Evolutionary conservation across 495 filamentous ascomycete species (phyloP), one percentile per base, ranked within the genome.

Genomic region (Penicillium herquei): DNA sequence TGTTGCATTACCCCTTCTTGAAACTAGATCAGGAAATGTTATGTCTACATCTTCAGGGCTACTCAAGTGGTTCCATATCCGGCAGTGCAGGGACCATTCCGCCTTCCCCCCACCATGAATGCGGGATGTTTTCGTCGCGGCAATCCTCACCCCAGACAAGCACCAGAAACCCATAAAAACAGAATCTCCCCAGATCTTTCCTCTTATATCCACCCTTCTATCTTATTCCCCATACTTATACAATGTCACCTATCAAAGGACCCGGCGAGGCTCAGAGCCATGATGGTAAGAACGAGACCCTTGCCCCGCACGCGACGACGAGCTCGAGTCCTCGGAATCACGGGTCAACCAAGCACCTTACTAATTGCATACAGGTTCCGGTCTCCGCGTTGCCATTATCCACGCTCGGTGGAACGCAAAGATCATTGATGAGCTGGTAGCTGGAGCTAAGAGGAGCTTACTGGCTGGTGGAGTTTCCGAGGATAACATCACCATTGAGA

Each of bases 361-460:
- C 49, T 51, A 33, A 51, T 32, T 7, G 3, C 12, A 7, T 48
- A 11, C 51, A 88, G 94, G 94, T 65, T 88, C 88, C 63, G 81
- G 78, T 56, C 83, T 98, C 56, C 90, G 94, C 60, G 87, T 98
- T 66, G 92, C 88, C 51, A 96, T 98, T 64, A 84, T 98, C 32
- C 94, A 97, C 73, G 94, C 92, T 21, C 85, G 94, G 57, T 98
- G 94, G 94, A 98, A 98, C 73, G 84, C 80, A 47, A 72, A 61
- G 33, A 81, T 90, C 56, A 93, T 98, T 71, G 84, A 87, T 31
- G 79, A 87, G 33, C 84, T 98, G 17, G 79, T 98, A 41, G 78
- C 80, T 30, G 94, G 94, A 51, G 80, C 86, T 7, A 82, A 81
- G 58, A 83, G 83, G 54, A 74, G 74, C 37, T 79, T 92, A 26